A percentile compares a stretch with the other conserved stretches of the same genome.
Conservation (phyloP, 495 filamentous ascomycete genomes). For the Xylaria sp. region DNA sequence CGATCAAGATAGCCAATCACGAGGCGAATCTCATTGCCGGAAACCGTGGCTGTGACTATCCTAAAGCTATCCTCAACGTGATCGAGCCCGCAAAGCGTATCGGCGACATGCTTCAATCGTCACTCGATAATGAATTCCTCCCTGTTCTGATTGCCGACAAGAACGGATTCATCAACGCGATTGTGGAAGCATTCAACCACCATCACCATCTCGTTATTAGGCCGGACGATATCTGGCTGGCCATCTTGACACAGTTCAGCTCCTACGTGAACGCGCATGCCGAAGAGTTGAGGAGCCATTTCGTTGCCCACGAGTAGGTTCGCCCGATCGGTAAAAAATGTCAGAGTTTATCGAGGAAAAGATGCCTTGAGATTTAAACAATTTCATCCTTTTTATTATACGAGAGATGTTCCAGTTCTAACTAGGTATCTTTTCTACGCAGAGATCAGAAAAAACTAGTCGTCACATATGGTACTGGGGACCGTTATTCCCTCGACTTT, state of each 20-base stretch:
- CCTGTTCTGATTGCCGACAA: neutral
- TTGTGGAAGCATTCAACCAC: neutral
- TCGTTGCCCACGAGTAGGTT: conserved; percentile 43
- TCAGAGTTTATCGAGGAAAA: neutral
- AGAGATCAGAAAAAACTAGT: neutral
- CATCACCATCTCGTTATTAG: conserved; percentile 47
- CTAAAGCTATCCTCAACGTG: neutral
- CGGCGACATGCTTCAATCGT: conserved; percentile 1
- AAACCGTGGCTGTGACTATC: neutral
- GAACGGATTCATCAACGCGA: neutral
- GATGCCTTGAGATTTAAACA: neutral
- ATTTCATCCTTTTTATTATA: neutral
- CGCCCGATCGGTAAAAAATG: neutral
- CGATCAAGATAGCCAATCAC: neutral
- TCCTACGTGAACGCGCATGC: conserved; percentile 45
- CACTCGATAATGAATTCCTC: neutral
- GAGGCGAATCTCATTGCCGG: neutral
- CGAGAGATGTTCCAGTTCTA: neutral
- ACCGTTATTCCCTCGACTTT: conserved; percentile 7
- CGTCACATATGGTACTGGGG: neutral
- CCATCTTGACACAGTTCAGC: conserved; percentile 46
- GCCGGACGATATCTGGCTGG: conserved; percentile 52
- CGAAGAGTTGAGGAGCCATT: conserved; percentile 44
- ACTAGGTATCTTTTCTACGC: neutral
- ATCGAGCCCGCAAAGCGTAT: neutral